These are phyloP conservation scores for Eudorina sp. DNA, from an alignment of 139 green algal genomes.

Conservation along the genomic window DNA sequence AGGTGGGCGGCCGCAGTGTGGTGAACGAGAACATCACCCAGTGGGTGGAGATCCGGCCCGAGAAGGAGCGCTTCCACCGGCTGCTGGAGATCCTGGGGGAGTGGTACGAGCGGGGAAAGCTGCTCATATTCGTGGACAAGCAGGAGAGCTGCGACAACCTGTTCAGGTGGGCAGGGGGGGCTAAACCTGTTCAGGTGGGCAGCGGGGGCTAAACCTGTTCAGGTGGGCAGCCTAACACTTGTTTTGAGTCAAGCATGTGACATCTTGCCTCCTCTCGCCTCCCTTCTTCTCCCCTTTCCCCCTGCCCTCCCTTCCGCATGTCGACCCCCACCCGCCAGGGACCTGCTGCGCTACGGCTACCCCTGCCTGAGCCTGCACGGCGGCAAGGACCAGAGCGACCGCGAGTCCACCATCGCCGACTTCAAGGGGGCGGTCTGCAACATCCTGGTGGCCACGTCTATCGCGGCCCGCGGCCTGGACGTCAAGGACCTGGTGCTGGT, in stretches of 20 bases:
- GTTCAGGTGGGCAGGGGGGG: slow-evolving; percentile 78
- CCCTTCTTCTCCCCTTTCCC: not conserved
- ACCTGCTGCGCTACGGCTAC: slow-evolving; percentile 86
- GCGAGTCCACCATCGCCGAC: slow-evolving; percentile 95
- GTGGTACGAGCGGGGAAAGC: slow-evolving; percentile 90
- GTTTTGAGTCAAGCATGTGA: no score
- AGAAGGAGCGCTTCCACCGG: slow-evolving; percentile 93
- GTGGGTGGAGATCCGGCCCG: slow-evolving; percentile 90
- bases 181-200: slow-evolving; percentile 88
- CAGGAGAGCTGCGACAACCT: slow-evolving; percentile 96
- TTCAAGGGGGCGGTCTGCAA: slow-evolving; percentile 97
- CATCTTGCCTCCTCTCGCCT: no score
- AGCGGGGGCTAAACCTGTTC: slow-evolving; percentile 87
- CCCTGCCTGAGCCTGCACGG: slow-evolving; percentile 96
- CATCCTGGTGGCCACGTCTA: slow-evolving; percentile 89
- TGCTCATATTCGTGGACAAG: slow-evolving; percentile 74
- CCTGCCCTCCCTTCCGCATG: not conserved
- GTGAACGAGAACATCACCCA: slow-evolving; percentile 98
- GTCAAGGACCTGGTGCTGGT: slow-evolving; percentile 94
- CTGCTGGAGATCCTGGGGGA: slow-evolving; percentile 94
- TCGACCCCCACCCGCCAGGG: not conserved
- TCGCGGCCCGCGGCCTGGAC: slow-evolving; percentile 96
- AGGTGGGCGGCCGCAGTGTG: slow-evolving; percentile 91
- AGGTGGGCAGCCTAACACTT: slow-evolving; percentile 54
- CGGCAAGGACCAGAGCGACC: slow-evolving; percentile 97